Percentiles rank a stretch among this genome's conserved stretches.
Evolutionary conservation across 345 rosid species (phyloP).

Genomic region (Bruguiera gymnorhiza): DNA sequence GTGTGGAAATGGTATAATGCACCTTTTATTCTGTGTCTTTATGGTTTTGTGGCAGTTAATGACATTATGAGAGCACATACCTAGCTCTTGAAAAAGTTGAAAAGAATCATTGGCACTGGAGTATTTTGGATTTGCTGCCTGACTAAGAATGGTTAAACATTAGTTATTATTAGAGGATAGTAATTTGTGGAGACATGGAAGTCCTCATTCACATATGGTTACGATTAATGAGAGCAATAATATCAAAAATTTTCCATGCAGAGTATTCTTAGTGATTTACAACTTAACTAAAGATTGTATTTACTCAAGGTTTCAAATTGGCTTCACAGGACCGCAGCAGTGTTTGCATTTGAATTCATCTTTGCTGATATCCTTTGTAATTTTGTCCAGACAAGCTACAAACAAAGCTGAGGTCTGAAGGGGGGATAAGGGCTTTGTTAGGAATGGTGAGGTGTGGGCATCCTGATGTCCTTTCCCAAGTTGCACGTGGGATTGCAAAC

Average conservation of each 20-base stretch:
- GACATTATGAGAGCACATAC: background rate
- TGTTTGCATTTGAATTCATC: background rate
- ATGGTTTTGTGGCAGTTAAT: background rate
- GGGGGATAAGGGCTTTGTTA: conserved; percentile 36
- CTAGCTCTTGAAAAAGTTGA: background rate
- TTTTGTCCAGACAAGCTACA: conserved; percentile 26
- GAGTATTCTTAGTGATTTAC: background rate
- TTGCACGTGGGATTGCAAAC: conserved; percentile 36
- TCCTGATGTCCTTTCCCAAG: conserved; percentile 38
- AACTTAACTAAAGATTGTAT: background rate
- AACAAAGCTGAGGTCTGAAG: conserved; percentile 31
- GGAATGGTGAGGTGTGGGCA: conserved; percentile 39
- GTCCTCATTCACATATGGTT: background rate
- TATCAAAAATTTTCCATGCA: too few relatives aligned
- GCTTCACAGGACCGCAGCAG: background rate
- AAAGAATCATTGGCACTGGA: background rate
- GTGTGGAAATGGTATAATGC: conserved; percentile 32
- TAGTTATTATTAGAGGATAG: too few relatives aligned
- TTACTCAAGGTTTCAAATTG: background rate
- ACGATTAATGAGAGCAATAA: background rate
- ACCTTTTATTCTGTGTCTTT: background rate
- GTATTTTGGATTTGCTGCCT: too few relatives aligned
- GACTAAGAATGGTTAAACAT: too few relatives aligned
- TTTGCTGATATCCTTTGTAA: background rate
- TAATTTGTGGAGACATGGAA: background rate